Evolutionary conservation across 139 green algal genomes (phyloP), one percentile per base, ranked within the genome.

Genomic region (Coelastrella sp.): DNA sequence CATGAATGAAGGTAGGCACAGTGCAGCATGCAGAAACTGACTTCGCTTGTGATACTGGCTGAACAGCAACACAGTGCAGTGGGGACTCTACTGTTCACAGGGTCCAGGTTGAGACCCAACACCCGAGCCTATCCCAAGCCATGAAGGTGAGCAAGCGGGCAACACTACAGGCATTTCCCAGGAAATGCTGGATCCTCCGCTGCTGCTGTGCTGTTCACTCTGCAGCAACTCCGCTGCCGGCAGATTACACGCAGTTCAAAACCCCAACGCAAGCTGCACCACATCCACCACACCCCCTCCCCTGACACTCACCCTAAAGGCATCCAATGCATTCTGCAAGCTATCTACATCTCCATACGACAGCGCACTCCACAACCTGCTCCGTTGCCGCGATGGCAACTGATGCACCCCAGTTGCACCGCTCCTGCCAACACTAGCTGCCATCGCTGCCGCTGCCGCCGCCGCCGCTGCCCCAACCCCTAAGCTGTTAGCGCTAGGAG

Each of bases 291-390:
- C 61, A 71, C 10, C 8, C 61, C 11, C 61, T 10, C 13, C 6
- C 7, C 22, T 79, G 11, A 6, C 23, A 61, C 83, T 56, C 59
- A 92, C 93, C 73, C 92, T 85, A 87, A 97, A 96, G 17, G 95
- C 95, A 13, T 97, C 94, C 66, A 97, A 90, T 13, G 95, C 95
- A 83, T 97, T 96, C 92, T 97, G 95, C 60, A 94, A 81, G 83
- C 86, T 93, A 86, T 94, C 93, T 81, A 94, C 93, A 64, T 96
- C 93, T 2, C 93, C 95, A 59, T 85, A 93, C 7, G 92, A 94
- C 64, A 94, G 78, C 2, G 93, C 91, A 17, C 86, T 93, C 92
- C 93, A 96, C 20, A 96, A 89, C 61, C 94, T 86, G 83, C 90
- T 94, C 87, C 93, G 93, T 68, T 93, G 92, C 64, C 93, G 91